Conservation (phyloP, 805 yeast species). For the Teunomyces cretensis region DNA sequence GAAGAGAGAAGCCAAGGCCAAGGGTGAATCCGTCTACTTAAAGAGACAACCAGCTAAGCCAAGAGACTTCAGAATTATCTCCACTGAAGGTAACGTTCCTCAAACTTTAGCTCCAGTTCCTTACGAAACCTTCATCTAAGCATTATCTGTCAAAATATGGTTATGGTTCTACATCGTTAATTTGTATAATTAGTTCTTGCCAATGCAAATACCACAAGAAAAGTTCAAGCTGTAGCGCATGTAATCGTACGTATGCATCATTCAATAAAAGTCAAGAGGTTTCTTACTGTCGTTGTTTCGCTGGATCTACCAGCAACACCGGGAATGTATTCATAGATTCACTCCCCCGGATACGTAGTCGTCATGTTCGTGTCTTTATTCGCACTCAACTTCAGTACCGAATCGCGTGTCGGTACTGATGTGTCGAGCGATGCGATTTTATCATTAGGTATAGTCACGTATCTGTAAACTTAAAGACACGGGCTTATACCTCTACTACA, state of each 20-base stretch:
- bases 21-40: conserved; percentile 86
- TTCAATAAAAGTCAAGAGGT: conserved; percentile 8
- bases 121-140: conserved; percentile 98
- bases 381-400: neutral
- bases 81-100: conserved; percentile 82
- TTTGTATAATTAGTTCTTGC: conserved; percentile 5
- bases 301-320: neutral
- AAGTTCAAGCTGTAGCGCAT: conserved; percentile 6
- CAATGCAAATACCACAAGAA: conserved; percentile 3
- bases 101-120: conserved; percentile 99
- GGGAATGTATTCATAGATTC: too few species aligned
- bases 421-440: neutral
- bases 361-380: conserved; percentile 3
- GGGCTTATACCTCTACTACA: conserved; percentile 2
- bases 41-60: conserved; percentile 99
- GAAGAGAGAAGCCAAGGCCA: conserved; percentile 91
- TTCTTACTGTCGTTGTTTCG: neutral
- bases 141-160: neutral
- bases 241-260: conserved; percentile 9
- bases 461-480: conserved; percentile 1
- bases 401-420: neutral
- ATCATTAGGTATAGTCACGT: neutral
- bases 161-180: conserved; percentile 4
- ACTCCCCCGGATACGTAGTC: conserved; percentile 7
- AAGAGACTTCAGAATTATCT: conserved; percentile 85